Base-by-base conservation (phyloP, 1,284 basidiomycete genomes). In the Rhodotorula sp. region DNA sequence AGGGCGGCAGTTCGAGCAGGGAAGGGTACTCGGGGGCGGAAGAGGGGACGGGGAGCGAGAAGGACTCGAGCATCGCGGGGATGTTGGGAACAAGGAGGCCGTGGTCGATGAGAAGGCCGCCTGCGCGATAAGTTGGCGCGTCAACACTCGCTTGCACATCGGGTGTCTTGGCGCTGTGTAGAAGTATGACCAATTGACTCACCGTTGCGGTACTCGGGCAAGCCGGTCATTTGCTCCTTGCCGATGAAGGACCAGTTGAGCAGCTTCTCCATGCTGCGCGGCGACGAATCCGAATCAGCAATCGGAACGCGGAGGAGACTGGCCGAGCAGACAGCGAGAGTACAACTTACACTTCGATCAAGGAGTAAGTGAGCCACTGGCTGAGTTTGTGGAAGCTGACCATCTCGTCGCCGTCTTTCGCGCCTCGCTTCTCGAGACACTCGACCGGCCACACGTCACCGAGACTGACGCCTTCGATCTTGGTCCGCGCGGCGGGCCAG, bases 351-450 rank as follows among this genome's bases (percentile, higher is more conserved):
- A 91, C 89, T 79, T 95, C 92, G 47, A 95, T 84, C 23, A 96
- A 85, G 72, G 89, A 91, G 82, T 96, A 96, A 43, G 79, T 90
- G 69, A 91, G 86, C 95, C 96, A 98, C 74, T 92, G 91, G 0
- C 91, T 92, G 62, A 98, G 86, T 80, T 97, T 98, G 84, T 98
- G 95, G 85, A 97, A 98, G 0, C 93, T 91, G 5, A 97, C 92
- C 54, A 93, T 84, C 71, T 88, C 85, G 71, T 89, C 88, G 3
- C 51, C 60, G 16, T 67, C 59, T 18, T 59, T 58, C 20, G 54
- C 54, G 5, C 89, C 81, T 20, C n/a, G 63, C 60, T 93, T 83
- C 2, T 85, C 83, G 1, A 88, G 87, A 43, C 93, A 88, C 14
- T 89, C 87, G n/a, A 87, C 83, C 0, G 91, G 94, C 95, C 95